Evolutionary conservation across 2,329 filamentous ascomycete genomes (phyloP).

Genomic region (Colletotrichum liriopes): DNA sequence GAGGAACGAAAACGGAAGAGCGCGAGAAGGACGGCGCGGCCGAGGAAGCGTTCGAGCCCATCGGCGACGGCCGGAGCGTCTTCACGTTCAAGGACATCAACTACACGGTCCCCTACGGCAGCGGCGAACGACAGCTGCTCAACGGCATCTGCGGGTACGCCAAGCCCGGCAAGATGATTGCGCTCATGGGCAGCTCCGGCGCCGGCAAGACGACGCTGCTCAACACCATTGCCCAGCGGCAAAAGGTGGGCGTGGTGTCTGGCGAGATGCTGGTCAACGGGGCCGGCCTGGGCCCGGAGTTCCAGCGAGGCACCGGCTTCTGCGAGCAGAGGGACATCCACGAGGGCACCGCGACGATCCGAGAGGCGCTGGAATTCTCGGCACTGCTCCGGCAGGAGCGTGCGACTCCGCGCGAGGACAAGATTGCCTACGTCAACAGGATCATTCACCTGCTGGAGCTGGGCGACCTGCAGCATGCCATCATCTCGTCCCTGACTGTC

Average conservation of each 20-base stretch:
- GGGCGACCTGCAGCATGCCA: constrained; percentile 74
- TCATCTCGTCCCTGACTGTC: constrained; percentile 67
- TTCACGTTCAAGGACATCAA: constrained; percentile 82
- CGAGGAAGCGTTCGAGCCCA: constrained; percentile 59
- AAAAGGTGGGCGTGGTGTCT: constrained; percentile 74
- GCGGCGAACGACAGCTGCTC: constrained; percentile 32
- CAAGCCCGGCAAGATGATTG: constrained; percentile 85
- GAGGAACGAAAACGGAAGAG: constrained; percentile 43
- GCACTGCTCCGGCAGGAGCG: constrained; percentile 75
- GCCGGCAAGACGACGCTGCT: constrained; percentile 89
- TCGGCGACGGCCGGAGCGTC: constrained; percentile 72
- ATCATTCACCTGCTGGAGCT: constrained; percentile 78
- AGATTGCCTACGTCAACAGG: constrained; percentile 76
- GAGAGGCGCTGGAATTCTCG: constrained; percentile 78
- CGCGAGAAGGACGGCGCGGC: constrained; percentile 40
- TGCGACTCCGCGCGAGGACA: constrained; percentile 69
- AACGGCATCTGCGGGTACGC: constrained; percentile 78
- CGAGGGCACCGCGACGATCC: constrained; percentile 75
- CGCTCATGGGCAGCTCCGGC: constrained; percentile 85
- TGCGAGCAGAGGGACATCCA: constrained; percentile 80
- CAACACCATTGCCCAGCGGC: constrained; percentile 82
- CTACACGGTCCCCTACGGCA: constrained; percentile 75
- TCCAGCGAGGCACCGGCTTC: constrained; percentile 78
- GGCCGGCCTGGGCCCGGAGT: constrained; percentile 69
- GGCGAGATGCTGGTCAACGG: constrained; percentile 78